These are phyloP conservation scores for Bacidia rubella DNA, from an alignment of 495 filamentous ascomycete species.

Conservation along the genomic window DNA sequence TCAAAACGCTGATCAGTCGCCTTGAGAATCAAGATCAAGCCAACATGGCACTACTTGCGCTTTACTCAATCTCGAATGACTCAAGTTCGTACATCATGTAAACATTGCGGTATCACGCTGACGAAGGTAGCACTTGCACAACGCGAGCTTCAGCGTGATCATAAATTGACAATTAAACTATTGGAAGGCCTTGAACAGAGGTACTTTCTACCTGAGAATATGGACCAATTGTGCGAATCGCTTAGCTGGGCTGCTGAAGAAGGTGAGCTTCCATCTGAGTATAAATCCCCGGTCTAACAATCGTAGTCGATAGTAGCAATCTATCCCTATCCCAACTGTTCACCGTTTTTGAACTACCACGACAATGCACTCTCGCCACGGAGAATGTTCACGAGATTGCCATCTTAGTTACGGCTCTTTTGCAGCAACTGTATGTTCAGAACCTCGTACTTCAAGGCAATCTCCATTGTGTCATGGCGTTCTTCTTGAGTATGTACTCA, in stretches of 20 bases:
- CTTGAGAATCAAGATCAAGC: not conserved
- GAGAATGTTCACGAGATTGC: not conserved
- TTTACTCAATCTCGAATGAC: conserved; percentile 24
- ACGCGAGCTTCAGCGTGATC: conserved; percentile 29
- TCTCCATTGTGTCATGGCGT: conserved; percentile 19
- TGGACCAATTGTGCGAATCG: not conserved
- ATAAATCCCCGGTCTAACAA: not conserved
- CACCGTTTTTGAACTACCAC: not conserved
- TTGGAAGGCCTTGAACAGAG: conserved; percentile 23
- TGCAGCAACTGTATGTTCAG: not conserved
- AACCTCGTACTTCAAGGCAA: conserved; percentile 20
- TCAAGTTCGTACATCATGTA: conserved; percentile 9
- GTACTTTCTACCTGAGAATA: not conserved
- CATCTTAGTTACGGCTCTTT: not conserved
- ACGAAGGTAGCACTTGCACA: conserved; percentile 14
- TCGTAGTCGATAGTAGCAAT: not conserved
- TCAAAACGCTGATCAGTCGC: conserved; percentile 6
- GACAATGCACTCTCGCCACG: not conserved
- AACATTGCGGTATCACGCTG: not conserved
- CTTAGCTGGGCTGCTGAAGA: not conserved
- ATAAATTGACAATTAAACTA: conserved; percentile 20
- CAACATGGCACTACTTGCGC: conserved; percentile 36
- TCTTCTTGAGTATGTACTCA: not conserved
- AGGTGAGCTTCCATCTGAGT: not conserved
- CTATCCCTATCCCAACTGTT: not conserved